phyloP scores from a whole-genome alignment of 441 rosid species.

The Populus hybrid region DNA sequence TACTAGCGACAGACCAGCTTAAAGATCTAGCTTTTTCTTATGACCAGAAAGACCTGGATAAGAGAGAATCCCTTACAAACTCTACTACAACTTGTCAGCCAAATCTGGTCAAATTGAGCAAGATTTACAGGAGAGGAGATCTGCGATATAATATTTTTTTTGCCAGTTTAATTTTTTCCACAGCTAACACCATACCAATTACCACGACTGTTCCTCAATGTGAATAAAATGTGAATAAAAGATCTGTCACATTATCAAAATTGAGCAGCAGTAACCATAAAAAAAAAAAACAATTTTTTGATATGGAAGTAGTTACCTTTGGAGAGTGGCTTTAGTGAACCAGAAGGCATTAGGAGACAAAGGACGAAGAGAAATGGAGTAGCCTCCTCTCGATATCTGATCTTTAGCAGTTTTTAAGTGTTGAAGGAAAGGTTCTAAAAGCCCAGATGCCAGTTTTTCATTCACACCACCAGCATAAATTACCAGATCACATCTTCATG shows the following conservation, averaged over 20 bases:
- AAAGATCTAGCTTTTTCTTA: background rate
- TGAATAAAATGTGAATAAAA: background rate
- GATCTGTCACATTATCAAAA: background rate
- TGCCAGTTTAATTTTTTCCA: background rate
- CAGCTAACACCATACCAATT: background rate
- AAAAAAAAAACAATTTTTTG: background rate
- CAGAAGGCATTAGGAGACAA: slow-evolving; percentile 40
- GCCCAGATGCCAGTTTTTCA: slow-evolving; percentile 88
- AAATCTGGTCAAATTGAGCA: background rate
- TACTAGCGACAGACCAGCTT: background rate
- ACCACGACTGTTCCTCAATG: background rate
- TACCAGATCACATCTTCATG: slow-evolving; percentile 79
- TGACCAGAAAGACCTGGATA: background rate
- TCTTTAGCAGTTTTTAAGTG: slow-evolving; percentile 76
- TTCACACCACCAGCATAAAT: slow-evolving; percentile 56
- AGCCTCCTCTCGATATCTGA: slow-evolving; percentile 86
- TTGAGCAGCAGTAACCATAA: background rate
- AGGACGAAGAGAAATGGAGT: slow-evolving; percentile 71
- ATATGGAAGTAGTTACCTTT: slow-evolving; percentile 40
- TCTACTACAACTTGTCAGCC: background rate
- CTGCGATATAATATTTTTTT: background rate
- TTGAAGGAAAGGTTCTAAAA: slow-evolving; percentile 70
- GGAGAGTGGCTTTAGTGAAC: slow-evolving; percentile 89
- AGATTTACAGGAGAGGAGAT: background rate
- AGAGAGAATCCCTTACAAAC: background rate